Evolutionary conservation across 306 rosid species (phyloP), one percentile per base, ranked within the genome.

Genomic region (Lathyrus tuberosus): DNA sequence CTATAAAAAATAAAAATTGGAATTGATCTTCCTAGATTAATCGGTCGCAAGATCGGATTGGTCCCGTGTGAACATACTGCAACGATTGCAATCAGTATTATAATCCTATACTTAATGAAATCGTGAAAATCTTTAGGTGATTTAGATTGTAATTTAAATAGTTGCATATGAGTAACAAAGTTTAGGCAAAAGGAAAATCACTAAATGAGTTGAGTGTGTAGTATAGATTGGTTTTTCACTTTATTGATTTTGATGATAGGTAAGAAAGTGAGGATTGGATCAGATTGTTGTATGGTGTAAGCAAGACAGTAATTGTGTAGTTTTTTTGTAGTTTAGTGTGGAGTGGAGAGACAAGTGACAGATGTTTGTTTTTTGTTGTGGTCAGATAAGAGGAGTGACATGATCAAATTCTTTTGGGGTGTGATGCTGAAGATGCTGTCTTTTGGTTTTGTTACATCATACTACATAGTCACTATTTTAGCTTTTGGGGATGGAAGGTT

Each of bases 361-460:
- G 79, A 57, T 41, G 72, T 76, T 66, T 53, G 37, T 41, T 51
- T 20, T 41, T 26, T 46, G 7, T 65, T 70, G 71, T 35, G 40
- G 40, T 35, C 10, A 35, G 40, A 67, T 38, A 26, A 58, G 64
- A 67, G 49, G 74, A 72, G 78, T 59, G 73, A 35, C 16, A 41
- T 58, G 76, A 64, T 24, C 46, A 64, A 71, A 79, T 74, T 63
- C 66, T 67, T 64, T 70, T 74, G 72, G 78, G 76, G 54, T 78
- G 52, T 73, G 83, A 41, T 71, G 69, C 81, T 44, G 46, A 59
- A 67, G 79, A 74, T 69, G 64, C 22, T 67, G 49, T 73, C 76
- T 74, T 82, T 66, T 75, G 73, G 49, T 43, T 69, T 41, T 72
- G 53, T 6, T 67, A n/a, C n/a, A n/a, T 72, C 47, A 66, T 72